These are phyloP conservation scores for Starmerella tilneyi DNA, from an alignment of 805 yeast species.

Conservation along the genomic window DNA sequence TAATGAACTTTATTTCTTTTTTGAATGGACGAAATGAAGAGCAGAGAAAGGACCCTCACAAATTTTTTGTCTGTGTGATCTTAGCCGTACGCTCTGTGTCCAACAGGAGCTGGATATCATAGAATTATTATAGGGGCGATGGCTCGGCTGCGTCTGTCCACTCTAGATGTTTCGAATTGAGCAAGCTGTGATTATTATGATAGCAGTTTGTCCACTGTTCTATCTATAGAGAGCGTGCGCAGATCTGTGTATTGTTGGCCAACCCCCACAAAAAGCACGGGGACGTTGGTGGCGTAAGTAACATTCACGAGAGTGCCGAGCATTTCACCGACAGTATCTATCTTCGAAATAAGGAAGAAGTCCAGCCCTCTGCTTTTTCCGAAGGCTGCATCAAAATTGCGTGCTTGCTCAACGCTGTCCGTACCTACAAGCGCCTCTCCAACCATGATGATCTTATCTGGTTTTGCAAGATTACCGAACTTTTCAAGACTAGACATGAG, in stretches of 20 bases:
- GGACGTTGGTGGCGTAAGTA: constrained; percentile 94
- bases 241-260: constrained; percentile 96
- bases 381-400: constrained; percentile 84
- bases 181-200: constrained; percentile 38
- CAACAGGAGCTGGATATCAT: no score
- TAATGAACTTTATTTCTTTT: neutral
- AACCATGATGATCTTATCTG: constrained; percentile 95
- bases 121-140: no score
- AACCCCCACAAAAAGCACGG: constrained; percentile 88
- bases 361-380: constrained; percentile 73
- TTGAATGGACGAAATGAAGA: no score
- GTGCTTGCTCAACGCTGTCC: constrained; percentile 91
- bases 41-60: no score
- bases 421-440: constrained; percentile 98
- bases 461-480: constrained; percentile 90
- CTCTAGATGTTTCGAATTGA: no score
- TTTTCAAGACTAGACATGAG: constrained; percentile 92
- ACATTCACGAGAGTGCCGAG: constrained; percentile 94
- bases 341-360: constrained; percentile 84
- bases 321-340: constrained; percentile 95
- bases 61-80: no score
- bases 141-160: no score
- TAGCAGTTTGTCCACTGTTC: constrained; percentile 84
- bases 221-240: constrained; percentile 76
- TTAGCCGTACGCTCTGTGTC: no score